Evolutionary conservation across 768 basidiomycete species (phyloP).

Genomic region (Tephrocybe sp.): DNA sequence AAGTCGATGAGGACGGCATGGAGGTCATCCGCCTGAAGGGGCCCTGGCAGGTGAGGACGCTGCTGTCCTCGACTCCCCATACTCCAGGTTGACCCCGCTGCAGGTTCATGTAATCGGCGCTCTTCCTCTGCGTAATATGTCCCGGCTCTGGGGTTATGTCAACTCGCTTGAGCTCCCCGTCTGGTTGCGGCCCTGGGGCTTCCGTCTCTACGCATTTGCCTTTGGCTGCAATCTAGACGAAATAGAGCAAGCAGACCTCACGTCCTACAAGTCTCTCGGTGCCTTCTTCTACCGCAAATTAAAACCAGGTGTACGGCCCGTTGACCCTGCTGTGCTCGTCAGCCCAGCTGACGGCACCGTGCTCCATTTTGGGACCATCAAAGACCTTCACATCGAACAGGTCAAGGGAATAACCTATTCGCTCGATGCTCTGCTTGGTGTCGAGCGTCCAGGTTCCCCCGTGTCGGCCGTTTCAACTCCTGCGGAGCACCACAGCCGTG

Average conservation of each 20-base stretch:
- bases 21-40: conserved; percentile 82
- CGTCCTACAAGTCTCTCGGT: conserved; percentile 81
- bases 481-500: conserved; percentile 40
- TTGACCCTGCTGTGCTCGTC: conserved; percentile 74
- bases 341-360: conserved; percentile 94
- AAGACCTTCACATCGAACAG: conserved; percentile 82
- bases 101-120: conserved; percentile 97
- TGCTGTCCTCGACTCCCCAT: background rate
- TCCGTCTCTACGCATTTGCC: conserved; percentile 79
- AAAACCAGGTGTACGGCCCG: conserved; percentile 78
- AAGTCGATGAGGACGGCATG: conserved; percentile 80
- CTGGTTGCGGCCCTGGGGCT: conserved; percentile 92
- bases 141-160: conserved; percentile 95
- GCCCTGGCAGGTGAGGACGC: conserved; percentile 81
- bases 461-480: conserved; percentile 40
- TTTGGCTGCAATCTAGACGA: conserved; percentile 96
- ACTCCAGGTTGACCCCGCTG: background rate
- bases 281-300: conserved; percentile 94
- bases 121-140: conserved; percentile 90
- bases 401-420: conserved; percentile 99
- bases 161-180: conserved; percentile 92
- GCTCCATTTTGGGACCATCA: conserved; percentile 87
- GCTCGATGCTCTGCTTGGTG: conserved; percentile 88
- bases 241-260: conserved; percentile 77
- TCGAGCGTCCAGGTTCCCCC: conserved; percentile 52